phyloP scores from a whole-genome alignment of 805 yeast genomes.

The Candida manassasensis region DNA sequence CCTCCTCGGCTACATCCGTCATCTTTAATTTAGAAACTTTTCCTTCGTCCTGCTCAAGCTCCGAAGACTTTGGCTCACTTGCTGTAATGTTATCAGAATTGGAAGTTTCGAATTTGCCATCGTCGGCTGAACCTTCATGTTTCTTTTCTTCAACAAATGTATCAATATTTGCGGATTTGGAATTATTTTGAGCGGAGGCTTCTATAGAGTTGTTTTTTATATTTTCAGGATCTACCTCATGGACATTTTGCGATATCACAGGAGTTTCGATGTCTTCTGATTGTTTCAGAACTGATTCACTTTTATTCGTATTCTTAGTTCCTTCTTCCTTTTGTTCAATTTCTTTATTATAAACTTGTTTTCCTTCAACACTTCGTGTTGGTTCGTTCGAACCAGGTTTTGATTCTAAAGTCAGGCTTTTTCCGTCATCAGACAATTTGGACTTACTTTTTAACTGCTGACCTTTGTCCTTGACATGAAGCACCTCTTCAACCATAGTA shows the following conservation, averaged over 20 bases:
- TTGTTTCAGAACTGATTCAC: too few species aligned
- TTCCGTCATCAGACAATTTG: constrained; percentile 3
- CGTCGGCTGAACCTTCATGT: neutral
- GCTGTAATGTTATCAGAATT: neutral
- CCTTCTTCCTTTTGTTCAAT: constrained; percentile 1
- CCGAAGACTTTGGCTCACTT: neutral
- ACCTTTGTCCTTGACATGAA: constrained; percentile 15
- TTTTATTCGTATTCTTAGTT: neutral
- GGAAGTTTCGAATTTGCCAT: neutral
- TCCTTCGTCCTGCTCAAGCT: too few species aligned
- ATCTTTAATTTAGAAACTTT: too few species aligned
- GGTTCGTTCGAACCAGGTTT: neutral
- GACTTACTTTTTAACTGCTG: constrained; percentile 4
- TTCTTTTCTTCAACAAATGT: neutral
- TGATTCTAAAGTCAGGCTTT: constrained; percentile 3
- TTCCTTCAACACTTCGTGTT: neutral
- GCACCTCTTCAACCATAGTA: constrained; percentile 45
- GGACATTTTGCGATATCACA: too few species aligned
- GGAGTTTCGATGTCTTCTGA: too few species aligned
- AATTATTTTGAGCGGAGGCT: too few species aligned
- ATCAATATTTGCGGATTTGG: too few species aligned
- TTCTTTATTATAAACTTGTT: too few species aligned
- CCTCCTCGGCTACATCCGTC: neutral
- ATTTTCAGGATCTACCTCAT: too few species aligned
- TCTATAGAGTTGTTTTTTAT: too few species aligned